phyloP scores from a whole-genome alignment of 2,329 filamentous ascomycete genomes.

The Monosporascus sp. region DNA sequence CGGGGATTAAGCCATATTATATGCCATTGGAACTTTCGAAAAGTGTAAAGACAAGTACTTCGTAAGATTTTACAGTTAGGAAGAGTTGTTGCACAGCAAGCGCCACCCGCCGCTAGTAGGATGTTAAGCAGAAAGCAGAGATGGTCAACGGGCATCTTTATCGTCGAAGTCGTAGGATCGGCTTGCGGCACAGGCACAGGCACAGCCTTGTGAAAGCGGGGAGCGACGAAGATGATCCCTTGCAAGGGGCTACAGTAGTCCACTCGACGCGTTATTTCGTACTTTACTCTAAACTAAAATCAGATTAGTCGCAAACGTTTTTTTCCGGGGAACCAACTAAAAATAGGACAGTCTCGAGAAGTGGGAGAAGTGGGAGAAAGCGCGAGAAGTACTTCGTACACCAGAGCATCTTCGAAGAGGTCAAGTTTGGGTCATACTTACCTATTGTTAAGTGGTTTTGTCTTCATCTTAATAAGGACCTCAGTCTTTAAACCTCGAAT shows the following conservation, averaged over 20 bases:
- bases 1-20: too few relatives aligned
- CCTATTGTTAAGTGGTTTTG: too few relatives aligned
- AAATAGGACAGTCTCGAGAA: background rate
- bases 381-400: background rate
- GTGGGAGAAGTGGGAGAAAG: background rate
- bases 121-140: background rate
- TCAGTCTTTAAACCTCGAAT: too few relatives aligned
- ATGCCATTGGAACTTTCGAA: too few relatives aligned
- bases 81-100: background rate
- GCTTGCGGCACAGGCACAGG: constrained; percentile 3
- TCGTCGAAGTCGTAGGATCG: background rate
- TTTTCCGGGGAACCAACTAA: background rate
- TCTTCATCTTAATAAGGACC: too few relatives aligned
- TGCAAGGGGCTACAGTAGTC: constrained; percentile 1
- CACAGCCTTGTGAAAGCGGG: constrained; percentile 13
- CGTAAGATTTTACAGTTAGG: constrained; percentile 3
- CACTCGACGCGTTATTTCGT: background rate
- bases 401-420: too few relatives aligned
- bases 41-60: background rate
- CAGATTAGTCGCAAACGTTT: too few relatives aligned
- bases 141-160: background rate
- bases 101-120: background rate
- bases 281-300: too few relatives aligned
- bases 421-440: too few relatives aligned
- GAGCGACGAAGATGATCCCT: constrained; percentile 9